Evolutionary conservation across 2,329 filamentous ascomycete species (phyloP).

Genomic region (Epichloe hybrida): DNA sequence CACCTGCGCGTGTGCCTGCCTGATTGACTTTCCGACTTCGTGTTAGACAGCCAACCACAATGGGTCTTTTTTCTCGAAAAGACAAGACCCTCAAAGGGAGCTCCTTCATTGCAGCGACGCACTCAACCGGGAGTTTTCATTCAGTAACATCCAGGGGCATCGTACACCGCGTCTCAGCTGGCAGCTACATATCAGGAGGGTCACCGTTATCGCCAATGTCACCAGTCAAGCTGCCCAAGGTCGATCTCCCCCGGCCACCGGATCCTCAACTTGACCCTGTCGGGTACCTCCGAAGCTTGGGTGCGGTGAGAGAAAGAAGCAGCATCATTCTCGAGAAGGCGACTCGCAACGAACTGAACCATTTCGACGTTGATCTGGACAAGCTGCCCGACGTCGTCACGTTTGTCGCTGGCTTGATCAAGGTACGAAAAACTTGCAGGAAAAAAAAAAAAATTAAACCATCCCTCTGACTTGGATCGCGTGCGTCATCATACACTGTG

Average conservation of each 20-base stretch:
- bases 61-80: slow-evolving; percentile 45
- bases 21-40: slow-evolving; percentile 4
- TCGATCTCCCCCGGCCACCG: slow-evolving; percentile 76
- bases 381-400: slow-evolving; percentile 74
- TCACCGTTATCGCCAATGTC: slow-evolving; percentile 40
- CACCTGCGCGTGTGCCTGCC: slow-evolving; percentile 6
- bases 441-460: background rate
- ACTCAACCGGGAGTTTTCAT: slow-evolving; percentile 37
- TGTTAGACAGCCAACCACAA: slow-evolving; percentile 14
- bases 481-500: background rate
- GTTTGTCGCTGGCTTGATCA: slow-evolving; percentile 89
- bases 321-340: slow-evolving; percentile 65
- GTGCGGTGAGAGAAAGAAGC: slow-evolving; percentile 71
- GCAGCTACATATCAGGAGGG: slow-evolving; percentile 29
- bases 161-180: slow-evolving; percentile 37
- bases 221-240: slow-evolving; percentile 48
- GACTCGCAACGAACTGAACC: slow-evolving; percentile 59
- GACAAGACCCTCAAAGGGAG: slow-evolving; percentile 34
- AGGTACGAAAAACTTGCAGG: slow-evolving; percentile 40
- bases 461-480: background rate
- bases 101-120: slow-evolving; percentile 27
- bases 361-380: slow-evolving; percentile 78
- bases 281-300: slow-evolving; percentile 80
- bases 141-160: slow-evolving; percentile 35
- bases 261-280: slow-evolving; percentile 81